Conservation (phyloP, 306 rosid species). For the Vigna nakashimae region DNA sequence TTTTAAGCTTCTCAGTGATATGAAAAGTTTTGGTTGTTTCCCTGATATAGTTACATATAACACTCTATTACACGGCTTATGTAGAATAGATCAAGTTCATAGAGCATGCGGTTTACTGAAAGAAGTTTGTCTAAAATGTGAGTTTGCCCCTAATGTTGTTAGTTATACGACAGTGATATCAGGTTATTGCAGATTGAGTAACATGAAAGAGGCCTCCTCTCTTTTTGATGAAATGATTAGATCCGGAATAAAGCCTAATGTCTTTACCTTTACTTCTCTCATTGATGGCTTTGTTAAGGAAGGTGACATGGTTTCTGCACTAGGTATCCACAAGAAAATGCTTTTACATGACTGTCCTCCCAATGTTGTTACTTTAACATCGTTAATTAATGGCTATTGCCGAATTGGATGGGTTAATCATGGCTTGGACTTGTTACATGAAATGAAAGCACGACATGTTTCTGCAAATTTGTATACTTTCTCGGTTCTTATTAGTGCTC, state of each 20-base stretch:
- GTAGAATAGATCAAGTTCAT: constrained; percentile 63
- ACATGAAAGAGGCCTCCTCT: constrained; percentile 64
- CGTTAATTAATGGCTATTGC: constrained; percentile 77
- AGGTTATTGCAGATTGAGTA: constrained; percentile 73
- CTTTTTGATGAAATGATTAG: constrained; percentile 69
- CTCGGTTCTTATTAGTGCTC: too few relatives aligned
- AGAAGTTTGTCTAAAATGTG: constrained; percentile 51
- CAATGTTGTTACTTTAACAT: constrained; percentile 75
- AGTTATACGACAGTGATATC: constrained; percentile 78
- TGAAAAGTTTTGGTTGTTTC: constrained; percentile 70
- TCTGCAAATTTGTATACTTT: constrained; percentile 46
- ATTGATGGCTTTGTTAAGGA: constrained; percentile 77
- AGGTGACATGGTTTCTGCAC: constrained; percentile 68
- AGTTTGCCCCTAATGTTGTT: constrained; percentile 60
- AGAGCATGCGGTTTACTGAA: constrained; percentile 61
- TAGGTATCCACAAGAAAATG: constrained; percentile 64
- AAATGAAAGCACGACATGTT: constrained; percentile 65
- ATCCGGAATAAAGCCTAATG: constrained; percentile 63
- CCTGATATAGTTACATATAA: constrained; percentile 74
- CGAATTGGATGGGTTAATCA: constrained; percentile 61
- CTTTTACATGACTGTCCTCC: constrained; percentile 59
- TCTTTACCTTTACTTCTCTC: constrained; percentile 68
- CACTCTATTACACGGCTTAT: constrained; percentile 80
- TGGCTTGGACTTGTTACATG: constrained; percentile 73
- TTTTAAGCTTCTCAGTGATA: constrained; percentile 62